Evolutionary conservation across 1,284 basidiomycete genomes (phyloP).

Genomic region (Heterobasidion occidentale): DNA sequence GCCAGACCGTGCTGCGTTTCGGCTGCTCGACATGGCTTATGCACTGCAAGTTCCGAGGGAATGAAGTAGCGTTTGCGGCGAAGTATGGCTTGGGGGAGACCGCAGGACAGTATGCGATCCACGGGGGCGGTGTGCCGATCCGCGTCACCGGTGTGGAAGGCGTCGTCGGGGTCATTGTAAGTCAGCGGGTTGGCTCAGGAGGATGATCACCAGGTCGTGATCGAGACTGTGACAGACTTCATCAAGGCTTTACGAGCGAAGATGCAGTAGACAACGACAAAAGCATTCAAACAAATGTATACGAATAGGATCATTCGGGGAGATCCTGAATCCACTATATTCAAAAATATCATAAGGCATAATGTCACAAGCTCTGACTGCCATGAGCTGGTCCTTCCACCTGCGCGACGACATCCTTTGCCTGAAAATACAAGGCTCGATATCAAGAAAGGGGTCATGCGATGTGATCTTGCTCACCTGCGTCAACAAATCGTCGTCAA

Average conservation of each 20-base stretch:
- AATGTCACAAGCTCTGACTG: constrained; percentile 8
- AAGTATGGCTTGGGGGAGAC: constrained; percentile 13
- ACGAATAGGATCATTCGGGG: no score
- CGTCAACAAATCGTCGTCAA: constrained; percentile 49
- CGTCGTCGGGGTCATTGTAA: background rate
- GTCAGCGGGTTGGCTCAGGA: background rate
- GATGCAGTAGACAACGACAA: background rate
- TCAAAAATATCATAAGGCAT: no score
- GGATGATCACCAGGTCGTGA: background rate
- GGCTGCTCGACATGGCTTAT: constrained; percentile 19
- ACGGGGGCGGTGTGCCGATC: background rate
- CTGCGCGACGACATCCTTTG: constrained; percentile 8
- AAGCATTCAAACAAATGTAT: no score
- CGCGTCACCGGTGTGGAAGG: background rate
- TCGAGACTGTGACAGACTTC: background rate
- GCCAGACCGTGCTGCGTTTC: constrained; percentile 26
- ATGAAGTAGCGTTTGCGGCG: constrained; percentile 14
- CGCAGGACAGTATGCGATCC: background rate
- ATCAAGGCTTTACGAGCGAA: background rate
- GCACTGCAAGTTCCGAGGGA: constrained; percentile 15
- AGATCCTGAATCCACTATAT: no score
- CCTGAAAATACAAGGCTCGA: constrained; percentile 2
- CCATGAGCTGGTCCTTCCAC: constrained; percentile 8
- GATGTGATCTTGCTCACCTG: constrained; percentile 30
- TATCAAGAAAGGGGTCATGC: background rate